A percentile compares a stretch with the other conserved stretches of the same genome.
phyloP scores from a whole-genome alignment of 306 rosid species.

The Mimosa pudica region DNA sequence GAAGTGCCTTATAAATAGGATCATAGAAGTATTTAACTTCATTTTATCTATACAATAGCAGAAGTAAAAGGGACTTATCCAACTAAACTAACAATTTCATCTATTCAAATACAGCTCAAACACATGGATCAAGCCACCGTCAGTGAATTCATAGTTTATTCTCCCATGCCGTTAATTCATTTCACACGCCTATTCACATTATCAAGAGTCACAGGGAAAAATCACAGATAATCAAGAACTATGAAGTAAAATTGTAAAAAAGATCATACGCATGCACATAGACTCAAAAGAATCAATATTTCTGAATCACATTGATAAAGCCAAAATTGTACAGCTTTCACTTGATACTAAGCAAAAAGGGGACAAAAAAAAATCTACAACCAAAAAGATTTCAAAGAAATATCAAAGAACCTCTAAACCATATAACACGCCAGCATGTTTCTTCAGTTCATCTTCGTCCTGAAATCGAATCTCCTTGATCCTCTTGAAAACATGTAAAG shows the following conservation, averaged over 20 bases:
- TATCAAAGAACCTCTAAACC: slow-evolving; percentile 51
- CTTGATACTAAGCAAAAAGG: neutral
- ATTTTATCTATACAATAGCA: neutral
- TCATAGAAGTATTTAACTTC: too few species aligned
- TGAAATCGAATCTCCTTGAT: slow-evolving; percentile 44
- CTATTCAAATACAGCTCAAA: neutral
- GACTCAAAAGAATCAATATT: slow-evolving; percentile 10
- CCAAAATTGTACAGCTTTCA: slow-evolving; percentile 40
- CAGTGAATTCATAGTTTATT: neutral
- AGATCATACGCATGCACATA: neutral
- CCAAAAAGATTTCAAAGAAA: slow-evolving; percentile 5
- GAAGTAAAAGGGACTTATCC: slow-evolving; percentile 9
- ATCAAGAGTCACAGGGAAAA: neutral
- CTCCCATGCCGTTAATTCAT: neutral
- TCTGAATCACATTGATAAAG: slow-evolving; percentile 23
- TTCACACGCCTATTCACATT: neutral
- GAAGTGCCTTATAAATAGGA: too few species aligned
- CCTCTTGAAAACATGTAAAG: slow-evolving; percentile 53
- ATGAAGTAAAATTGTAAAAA: neutral
- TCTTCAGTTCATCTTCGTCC: slow-evolving; percentile 29
- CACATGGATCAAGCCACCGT: neutral
- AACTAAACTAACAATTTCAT: neutral
- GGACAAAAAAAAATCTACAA: slow-evolving; percentile 32
- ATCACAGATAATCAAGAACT: neutral
- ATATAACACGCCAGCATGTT: slow-evolving; percentile 59